Percentiles rank a stretch among this genome's conserved stretches.
Evolutionary conservation across 306 rosid species (phyloP).

Genomic region (Boehmeria nivea): DNA sequence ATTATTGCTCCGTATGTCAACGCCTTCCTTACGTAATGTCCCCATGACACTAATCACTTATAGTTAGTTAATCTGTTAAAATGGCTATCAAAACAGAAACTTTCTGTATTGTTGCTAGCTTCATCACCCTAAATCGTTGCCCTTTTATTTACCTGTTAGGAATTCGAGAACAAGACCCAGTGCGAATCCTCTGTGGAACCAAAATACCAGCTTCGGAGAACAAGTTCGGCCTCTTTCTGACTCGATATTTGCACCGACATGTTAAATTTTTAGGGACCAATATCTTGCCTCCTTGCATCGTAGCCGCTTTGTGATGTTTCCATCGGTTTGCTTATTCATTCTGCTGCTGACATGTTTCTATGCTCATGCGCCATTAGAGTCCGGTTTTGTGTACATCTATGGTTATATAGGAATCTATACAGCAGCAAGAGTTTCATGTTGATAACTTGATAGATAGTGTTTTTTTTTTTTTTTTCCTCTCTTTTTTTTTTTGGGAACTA

Average conservation of each 20-base stretch:
- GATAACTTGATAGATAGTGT: constrained; percentile 24
- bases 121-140: too few species aligned
- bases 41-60: too few species aligned
- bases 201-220: constrained; percentile 64
- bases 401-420: constrained; percentile 23
- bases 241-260: too few species aligned
- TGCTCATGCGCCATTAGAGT: constrained; percentile 15
- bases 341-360: constrained; percentile 19
- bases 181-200: constrained; percentile 31
- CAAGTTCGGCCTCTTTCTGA: constrained; percentile 59
- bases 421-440: constrained; percentile 30
- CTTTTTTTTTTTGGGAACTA: constrained; percentile 17
- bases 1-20: too few species aligned
- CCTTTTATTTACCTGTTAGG: constrained; percentile 30
- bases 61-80: too few species aligned
- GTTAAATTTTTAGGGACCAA: not conserved
- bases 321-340: constrained; percentile 5
- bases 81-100: too few species aligned
- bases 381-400: too few species aligned
- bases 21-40: too few species aligned
- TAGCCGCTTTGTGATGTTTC: constrained; percentile 10
- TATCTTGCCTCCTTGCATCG: not conserved
- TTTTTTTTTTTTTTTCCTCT: too few species aligned
- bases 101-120: too few species aligned
- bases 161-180: constrained; percentile 38